These are phyloP conservation scores for Penicillium sp. DNA, from an alignment of 2,329 filamentous ascomycete genomes.

Conservation along the genomic window DNA sequence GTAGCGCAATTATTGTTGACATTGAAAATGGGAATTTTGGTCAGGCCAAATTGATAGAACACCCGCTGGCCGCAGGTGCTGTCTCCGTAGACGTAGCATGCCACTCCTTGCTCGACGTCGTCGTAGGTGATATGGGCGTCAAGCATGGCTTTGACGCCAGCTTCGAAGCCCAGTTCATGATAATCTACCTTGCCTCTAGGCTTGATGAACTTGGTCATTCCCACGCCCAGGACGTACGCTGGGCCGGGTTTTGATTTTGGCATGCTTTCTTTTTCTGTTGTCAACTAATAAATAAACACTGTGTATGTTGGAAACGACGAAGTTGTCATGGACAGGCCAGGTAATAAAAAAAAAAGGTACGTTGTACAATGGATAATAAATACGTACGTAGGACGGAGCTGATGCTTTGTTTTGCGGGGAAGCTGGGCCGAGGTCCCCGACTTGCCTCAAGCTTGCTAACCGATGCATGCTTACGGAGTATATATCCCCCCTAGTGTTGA, in stretches of 20 bases:
- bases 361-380: too few species aligned
- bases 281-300: not conserved
- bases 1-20: conserved; percentile 99
- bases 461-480: too few species aligned
- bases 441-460: not conserved
- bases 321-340: not conserved
- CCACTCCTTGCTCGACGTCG: conserved; percentile 88
- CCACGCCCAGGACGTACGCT: conserved; percentile 90
- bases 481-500: too few species aligned
- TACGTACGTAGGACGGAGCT: not conserved
- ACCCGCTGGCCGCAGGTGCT: conserved; percentile 92
- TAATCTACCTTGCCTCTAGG: conserved; percentile 91
- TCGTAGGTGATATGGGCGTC: conserved; percentile 85
- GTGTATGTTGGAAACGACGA: not conserved
- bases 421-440: not conserved
- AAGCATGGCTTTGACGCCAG: conserved; percentile 79
- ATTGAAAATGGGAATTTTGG: conserved; percentile 91
- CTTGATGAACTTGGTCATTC: conserved; percentile 99
- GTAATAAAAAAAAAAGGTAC: too few species aligned
- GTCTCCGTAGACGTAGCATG: conserved; percentile 98
- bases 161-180: conserved; percentile 89
- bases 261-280: conserved; percentile 41
- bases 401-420: not conserved
- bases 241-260: conserved; percentile 49
- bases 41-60: conserved; percentile 99